Base-by-base conservation (phyloP, 2,329 filamentous ascomycete species). In the Leptoxyphium fumago region DNA sequence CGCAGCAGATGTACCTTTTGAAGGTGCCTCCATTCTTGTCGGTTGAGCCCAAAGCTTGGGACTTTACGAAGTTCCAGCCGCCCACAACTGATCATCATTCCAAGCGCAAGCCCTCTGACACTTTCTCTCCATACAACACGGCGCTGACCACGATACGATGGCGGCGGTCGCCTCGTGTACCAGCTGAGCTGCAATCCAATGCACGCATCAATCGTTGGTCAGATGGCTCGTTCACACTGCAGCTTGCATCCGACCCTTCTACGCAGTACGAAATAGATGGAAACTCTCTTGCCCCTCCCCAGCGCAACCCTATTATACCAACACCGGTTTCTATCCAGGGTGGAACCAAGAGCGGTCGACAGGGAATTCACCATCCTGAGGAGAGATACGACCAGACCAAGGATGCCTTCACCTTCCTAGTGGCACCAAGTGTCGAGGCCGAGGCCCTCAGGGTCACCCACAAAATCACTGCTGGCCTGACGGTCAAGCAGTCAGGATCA, bases 331-430 rank as follows among this genome's bases (percentile, higher is more conserved):
- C 60, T 32, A 52, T 61, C 30, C 50, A 50, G 30, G 42, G 43
- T 29, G 52, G 45, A 14, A 38, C 64, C 10, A 65, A 69, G 40
- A 48, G 46, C 11, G 55, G 53, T 34, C 47, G 56, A 29, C 47
- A 50, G 45, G 54, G 54, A n/a, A 36, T 36, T 3, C 32, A 13
- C 15, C 40, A 54, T 54, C 26, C 51, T 40, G 45, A 46, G 18
- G 74, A 78, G 54, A 68, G 73, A 2, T 82, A 83, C 65, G 69
- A 78, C 47, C 74, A 80, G 53, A 69, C 77, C 26, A 74, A 80
- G 48, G 84, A 89, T 53, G 76, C 79, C 6, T 82, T 84, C 61
- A 83, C 81, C 53, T 89, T 88, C 55, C 75, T 84, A 7, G 80
- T 80, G 2, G 78, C 81, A 1, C 82, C 83, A 1, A 77, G 84